Base-by-base conservation (phyloP, 2,329 filamentous ascomycete genomes). In the Elsinoe batatas region DNA sequence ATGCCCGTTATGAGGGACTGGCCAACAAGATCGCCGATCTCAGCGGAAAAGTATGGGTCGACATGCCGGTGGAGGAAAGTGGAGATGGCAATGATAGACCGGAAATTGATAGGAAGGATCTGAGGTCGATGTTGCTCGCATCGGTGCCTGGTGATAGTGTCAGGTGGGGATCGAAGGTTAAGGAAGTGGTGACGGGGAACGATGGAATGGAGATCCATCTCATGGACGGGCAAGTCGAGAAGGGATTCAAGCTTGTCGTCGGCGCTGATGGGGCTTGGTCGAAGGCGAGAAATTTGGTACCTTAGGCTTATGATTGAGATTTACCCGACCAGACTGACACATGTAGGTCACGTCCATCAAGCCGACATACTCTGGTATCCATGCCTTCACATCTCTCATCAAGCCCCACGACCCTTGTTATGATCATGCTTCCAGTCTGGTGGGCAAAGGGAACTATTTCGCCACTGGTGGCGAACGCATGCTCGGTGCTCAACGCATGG, bases 181-280 rank as follows among this genome's bases (percentile, higher is more conserved):
- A 59, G 22, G 30, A 46, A 6, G 62, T 68, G 5, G 53, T 58
- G 3, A 58, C 53, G 36, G 59, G 60, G 6, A 55, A 15, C 1
- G 58, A 64, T 12, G 61, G 58, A 3, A 62, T 63, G 56, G 51
- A 56, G 7, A 54, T 73, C 0, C 58, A 60, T 12, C 67, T 71
- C 46, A 57, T 56, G 1, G 60, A 71, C 58, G 69, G 69, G 0
- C 60, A 49, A 1, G 58, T 57, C 1, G 68, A 67, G 17, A 61
- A 58, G 1, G 71, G 67, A 0, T 75, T 75, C 58, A 65, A 69
- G 38, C 68, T 79, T 2, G 66, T 79, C 4, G 69, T 79, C 17
- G 76, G 76, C 3, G 73, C 71, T 8, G 75, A 78, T 61, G 75
- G 75, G 4, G 72, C 72, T 1, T 76, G 72, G 71, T 74, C 71